phyloP scores from a whole-genome alignment of 495 filamentous ascomycete genomes.

The Neurospora sp. region DNA sequence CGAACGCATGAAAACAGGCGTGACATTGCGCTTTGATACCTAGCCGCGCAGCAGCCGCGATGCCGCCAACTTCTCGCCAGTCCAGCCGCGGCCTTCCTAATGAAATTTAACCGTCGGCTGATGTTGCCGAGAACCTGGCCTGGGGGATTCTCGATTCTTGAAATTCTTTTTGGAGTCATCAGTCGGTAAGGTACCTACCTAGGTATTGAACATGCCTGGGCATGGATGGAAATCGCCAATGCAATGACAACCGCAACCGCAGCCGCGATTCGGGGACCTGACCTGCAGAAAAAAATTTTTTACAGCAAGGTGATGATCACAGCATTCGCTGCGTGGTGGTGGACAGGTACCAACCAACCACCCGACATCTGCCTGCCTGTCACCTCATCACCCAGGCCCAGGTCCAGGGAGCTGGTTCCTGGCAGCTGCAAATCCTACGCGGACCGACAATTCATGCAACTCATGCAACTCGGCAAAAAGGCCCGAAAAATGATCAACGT shows the following conservation, averaged over 20 bases:
- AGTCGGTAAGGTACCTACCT: no score
- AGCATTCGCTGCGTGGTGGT: neutral
- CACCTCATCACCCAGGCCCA: neutral
- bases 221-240: neutral
- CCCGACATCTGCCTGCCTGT: neutral
- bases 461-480: neutral
- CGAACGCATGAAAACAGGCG: neutral
- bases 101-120: neutral
- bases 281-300: neutral
- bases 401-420: neutral
- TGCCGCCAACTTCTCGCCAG: neutral
- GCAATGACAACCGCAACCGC: neutral
- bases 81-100: neutral
- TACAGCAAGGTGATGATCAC: neutral
- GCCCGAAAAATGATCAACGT: neutral
- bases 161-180: neutral
- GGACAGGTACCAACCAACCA: neutral
- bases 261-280: neutral
- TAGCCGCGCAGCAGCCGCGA: neutral
- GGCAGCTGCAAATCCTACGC: neutral
- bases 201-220: neutral
- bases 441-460: neutral
- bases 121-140: neutral
- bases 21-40: neutral
- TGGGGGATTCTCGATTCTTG: neutral